Evolutionary conservation across 768 basidiomycete species (phyloP), one percentile per base, ranked within the genome.

Genomic region (Suillus plorans): DNA sequence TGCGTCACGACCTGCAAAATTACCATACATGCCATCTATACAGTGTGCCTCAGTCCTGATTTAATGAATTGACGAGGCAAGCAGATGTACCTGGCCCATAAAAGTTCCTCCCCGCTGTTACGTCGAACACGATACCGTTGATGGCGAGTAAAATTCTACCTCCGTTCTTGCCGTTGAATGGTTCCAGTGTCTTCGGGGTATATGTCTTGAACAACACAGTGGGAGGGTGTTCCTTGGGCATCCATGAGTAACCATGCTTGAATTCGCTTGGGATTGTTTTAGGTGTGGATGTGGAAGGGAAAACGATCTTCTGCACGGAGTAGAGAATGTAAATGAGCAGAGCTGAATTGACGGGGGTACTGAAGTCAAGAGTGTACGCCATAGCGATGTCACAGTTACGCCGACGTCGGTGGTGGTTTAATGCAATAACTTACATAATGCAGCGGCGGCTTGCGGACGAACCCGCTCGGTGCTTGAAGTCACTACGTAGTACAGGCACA

Each of bases 1-100:
- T 2, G 97, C 97, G 78, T 99, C 97, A 58, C 96, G 79, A 6
- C 97, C 97, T 3, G 97, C 96, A 81, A 99, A 99, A 77, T 96
- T 97, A 37, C 94, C 95, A 73, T 98, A 98, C 86, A 95, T 94
- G 0, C 96, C 97, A 70, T 89, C 97, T 97, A 69, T 36, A 49
- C 55, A 31, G 18, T 20, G 66, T 60, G 14, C 62, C 8, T 62
- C 25, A 70, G 41, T 60, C 2, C 34, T 45, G 28, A 37, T 61
- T 36, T 10, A 59, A 31, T 5, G n/a, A 45, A n/a, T 50, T 58
- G 59, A 25, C 57, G 59, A 42, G 36, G 52, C 41, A 28, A 37
- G 34, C 22, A 36, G 42, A 77, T 90, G 73, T 65, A 97, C 97
- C 89, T 25, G 97, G 97, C 1, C 97, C 97, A 75, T 99, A 99